Conservation (phyloP, 2,329 filamentous ascomycete species). For the Clarireedia paspali region DNA sequence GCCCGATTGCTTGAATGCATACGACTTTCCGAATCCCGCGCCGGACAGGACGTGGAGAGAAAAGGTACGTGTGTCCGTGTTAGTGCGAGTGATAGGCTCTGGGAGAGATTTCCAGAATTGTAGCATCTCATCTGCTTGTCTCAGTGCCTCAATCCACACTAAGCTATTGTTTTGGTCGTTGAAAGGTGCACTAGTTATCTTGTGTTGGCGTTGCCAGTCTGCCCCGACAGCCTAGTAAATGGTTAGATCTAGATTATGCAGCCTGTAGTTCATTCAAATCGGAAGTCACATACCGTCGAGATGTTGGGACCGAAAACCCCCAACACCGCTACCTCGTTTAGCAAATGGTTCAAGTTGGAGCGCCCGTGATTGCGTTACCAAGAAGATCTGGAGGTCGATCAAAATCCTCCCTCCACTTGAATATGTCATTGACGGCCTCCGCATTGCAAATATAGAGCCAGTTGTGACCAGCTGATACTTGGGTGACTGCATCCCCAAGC, state of each 20-base stretch:
- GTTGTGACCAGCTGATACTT: not conserved
- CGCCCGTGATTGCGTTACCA: not conserved
- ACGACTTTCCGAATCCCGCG: conserved; percentile 1
- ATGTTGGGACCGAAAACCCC: not conserved
- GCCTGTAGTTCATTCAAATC: not conserved
- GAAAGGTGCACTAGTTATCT: not conserved
- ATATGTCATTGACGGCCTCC: not conserved
- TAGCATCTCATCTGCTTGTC: conserved; percentile 3
- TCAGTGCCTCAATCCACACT: not conserved
- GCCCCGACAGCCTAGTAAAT: not conserved
- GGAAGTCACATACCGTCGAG: not conserved
- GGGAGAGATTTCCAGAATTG: not conserved
- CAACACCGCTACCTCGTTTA: not conserved
- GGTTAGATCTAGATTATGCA: not conserved
- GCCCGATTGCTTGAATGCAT: not conserved
- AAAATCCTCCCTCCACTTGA: conserved; percentile 1
- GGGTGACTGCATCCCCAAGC: not conserved
- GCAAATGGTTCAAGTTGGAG: too few species aligned
- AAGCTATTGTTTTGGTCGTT: not conserved
- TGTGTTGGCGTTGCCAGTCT: conserved; percentile 4
- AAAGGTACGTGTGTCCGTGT: not conserved
- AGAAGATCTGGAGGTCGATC: conserved; percentile 2
- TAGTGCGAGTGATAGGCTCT: not conserved
- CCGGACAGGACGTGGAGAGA: not conserved
- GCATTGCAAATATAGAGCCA: conserved; percentile 1